Base-by-base conservation (phyloP, 129 eudicot species). In the Saussurea involucrata region DNA sequence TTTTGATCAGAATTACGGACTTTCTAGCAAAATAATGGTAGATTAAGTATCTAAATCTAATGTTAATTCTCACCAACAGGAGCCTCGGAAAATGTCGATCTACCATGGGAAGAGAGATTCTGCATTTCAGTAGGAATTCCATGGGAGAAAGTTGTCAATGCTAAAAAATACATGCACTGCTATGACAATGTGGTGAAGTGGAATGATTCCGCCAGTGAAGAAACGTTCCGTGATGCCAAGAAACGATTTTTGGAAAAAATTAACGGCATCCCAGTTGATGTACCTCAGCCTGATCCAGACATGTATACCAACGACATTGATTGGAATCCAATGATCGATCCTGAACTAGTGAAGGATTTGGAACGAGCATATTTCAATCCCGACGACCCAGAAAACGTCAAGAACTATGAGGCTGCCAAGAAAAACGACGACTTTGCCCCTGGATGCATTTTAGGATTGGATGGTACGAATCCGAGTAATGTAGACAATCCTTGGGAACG, bases 71-170 rank as follows among this genome's bases (percentile, higher is more conserved):
- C 29, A 8, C 44, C 44, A 37, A 55, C 87, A 93, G 98, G 84
- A 76, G 64, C 42, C 25, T 83, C 83, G 84, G 69, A 74, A 63
- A 85, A 78, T 44, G 66, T 44, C 24, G 87, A 72, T 21, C 83
- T 88, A 29, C 89, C 89, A 68, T 94, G 98, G 98, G 98, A 91
- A 82, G 83, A 89, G 57, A 82, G 89, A 40, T 94, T 88, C 79
- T 94, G 97, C 92, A 69, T 85, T 25, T 57, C 86, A 24, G 84
- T 72, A 9, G 90, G 90, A 63, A 84, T 94, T 64, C 87, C 92
- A 37, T 94, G 97, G 97, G 44, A 86, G 67, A 94, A 84, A 66
- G 82, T 91, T 29, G 73, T 89, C 67, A 84, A 82, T 27, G 86
- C 98, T 67, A 89, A 87, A 74, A 89, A 80, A 63, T 89, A 87